These are phyloP conservation scores for Agarophyton chilense DNA, from an alignment of 23 red algal species.

Conservation along the genomic window DNA sequence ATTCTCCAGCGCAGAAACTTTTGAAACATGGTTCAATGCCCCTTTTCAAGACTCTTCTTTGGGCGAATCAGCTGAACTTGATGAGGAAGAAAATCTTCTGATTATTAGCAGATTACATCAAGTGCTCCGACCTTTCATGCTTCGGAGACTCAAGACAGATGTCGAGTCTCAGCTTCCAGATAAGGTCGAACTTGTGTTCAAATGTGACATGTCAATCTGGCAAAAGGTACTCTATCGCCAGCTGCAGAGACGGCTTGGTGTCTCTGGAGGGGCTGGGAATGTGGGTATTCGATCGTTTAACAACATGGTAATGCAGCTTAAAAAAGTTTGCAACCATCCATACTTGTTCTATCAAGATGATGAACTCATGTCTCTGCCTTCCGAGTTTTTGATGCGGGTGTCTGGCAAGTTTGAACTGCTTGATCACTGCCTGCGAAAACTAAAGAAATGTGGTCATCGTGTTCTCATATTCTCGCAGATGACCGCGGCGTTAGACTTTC, in stretches of 20 bases:
- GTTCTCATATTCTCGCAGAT: conserved; percentile 95
- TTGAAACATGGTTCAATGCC: conserved; percentile 96
- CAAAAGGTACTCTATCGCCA: conserved; percentile 92
- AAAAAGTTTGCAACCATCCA: conserved; percentile 98
- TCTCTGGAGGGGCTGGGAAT: conserved; percentile 63
- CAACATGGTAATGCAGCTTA: conserved; percentile 98
- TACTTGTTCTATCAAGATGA: conserved; percentile 95
- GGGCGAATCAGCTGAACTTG: conserved; percentile 77
- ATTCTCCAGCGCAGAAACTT: conserved; percentile 89
- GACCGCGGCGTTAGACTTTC: conserved; percentile 85
- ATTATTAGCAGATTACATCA: conserved; percentile 97
- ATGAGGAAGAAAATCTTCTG: conserved; percentile 94
- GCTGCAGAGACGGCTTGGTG: conserved; percentile 67
- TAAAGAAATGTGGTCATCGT: conserved; percentile 74
- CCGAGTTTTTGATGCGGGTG: conserved; percentile 76
- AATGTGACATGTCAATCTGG: conserved; percentile 94
- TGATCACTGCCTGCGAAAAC: conserved; percentile 81
- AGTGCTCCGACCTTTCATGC: conserved; percentile 93
- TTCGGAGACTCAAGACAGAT: conserved; percentile 93
- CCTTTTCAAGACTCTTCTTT: conserved; percentile 89
- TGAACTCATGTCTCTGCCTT: conserved; percentile 75
- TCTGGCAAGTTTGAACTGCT: conserved; percentile 93
- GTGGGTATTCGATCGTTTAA: conserved; percentile 84
- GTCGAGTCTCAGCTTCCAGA: conserved; percentile 94
- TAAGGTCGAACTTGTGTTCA: conserved; percentile 87